Evolutionary conservation across 768 basidiomycete genomes (phyloP).

Genomic region (Phanerodontia chrysosporium): DNA sequence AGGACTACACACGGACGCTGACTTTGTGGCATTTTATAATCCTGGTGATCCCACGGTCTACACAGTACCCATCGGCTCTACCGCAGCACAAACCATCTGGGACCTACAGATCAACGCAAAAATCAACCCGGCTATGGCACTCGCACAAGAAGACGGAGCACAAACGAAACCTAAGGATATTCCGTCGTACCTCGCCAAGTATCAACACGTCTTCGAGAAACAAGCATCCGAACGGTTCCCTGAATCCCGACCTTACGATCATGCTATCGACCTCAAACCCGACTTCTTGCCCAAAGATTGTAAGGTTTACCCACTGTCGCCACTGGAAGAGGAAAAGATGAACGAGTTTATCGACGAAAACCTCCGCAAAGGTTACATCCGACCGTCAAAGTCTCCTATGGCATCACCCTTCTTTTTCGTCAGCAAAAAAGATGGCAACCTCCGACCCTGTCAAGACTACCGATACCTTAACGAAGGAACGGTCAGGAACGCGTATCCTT

Average conservation of each 20-base stretch:
- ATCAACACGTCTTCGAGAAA: conserved; percentile 2
- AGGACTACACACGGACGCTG: background rate
- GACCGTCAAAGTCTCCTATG: conserved; percentile 17
- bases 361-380: conserved; percentile 17
- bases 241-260: conserved; percentile 13
- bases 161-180: background rate
- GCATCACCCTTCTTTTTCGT: conserved; percentile 29
- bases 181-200: background rate
- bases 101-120: background rate
- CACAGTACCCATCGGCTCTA: background rate
- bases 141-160: background rate
- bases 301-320: conserved; percentile 17
- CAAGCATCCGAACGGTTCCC: conserved; percentile 6
- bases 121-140: background rate
- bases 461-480: conserved; percentile 29
- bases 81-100: background rate
- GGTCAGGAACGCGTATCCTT: conserved; percentile 28
- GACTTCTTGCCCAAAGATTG: conserved; percentile 6
- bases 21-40: background rate
- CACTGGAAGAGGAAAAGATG: conserved; percentile 11
- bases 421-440: conserved; percentile 25
- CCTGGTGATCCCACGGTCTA: background rate
- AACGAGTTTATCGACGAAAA: conserved; percentile 21
- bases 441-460: conserved; percentile 24
- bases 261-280: conserved; percentile 16